Evolutionary conservation across 192 early-diverging fungal species (phyloP), one percentile per base, ranked within the genome.

Genomic region (Backusella australiensis): DNA sequence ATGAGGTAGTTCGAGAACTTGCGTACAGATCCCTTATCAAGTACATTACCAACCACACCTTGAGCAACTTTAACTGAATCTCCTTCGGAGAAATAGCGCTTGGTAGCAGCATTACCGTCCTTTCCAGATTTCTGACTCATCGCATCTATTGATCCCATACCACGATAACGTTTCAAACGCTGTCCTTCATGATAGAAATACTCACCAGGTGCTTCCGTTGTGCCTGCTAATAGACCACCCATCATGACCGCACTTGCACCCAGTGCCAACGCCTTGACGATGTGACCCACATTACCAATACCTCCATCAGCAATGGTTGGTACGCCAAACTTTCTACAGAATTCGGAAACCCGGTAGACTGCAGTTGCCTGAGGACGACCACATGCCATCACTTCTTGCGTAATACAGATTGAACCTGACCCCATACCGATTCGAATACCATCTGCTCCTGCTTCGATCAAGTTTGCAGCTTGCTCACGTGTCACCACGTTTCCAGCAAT

Each of bases 181-280:
- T 97, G 91, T 73, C 98, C 98, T 53, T 99, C 96, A 80, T 96
- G 91, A 91, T 96, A 99, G 80, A 96, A 99, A 93, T 97, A 99
- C 73, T 97, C 96, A 63, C 98, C 98, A 39, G 98, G 98, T 29
- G 96, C 92, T 84, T 99, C 98, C 59, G 92, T 88, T 21, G 96
- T 97, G 35, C 98, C 98, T 39, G 98, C 98, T 71, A 99, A 88
- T 49, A 99, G 90, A 71, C 92, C 90, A 36, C 98, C 98, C 98
- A 99, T 99, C 98, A 99, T 99, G 69, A 97, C 98, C 72, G 89
- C 94, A n/a, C 93, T 94, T 17, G 98, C 96, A 63, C 98, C 98
- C 39, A 98, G 90, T 26, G 96, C 90, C 38, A 96, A 80, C 15
- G 98, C 98, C 87, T 99, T 99, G 79, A 95, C 94, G 72, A 98